phyloP scores from a whole-genome alignment of 208 protist genomes.

The Willaertia magna region DNA sequence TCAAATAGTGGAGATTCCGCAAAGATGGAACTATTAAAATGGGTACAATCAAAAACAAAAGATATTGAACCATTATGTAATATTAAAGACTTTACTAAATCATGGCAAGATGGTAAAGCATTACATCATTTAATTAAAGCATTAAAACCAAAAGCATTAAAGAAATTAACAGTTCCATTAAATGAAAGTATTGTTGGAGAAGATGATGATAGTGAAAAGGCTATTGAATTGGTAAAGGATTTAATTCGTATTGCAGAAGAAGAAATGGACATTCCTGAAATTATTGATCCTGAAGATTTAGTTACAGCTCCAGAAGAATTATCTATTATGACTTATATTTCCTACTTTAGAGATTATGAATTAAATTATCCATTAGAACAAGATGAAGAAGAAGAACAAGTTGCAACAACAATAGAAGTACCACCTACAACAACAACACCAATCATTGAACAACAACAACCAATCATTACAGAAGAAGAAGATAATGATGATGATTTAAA shows the following conservation, averaged over 20 bases:
- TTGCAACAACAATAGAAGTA: too few relatives aligned
- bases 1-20: background rate
- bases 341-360: conserved; percentile 11
- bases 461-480: background rate
- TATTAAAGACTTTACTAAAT: background rate
- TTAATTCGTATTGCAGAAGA: background rate
- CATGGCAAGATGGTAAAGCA: conserved; percentile 4
- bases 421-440: background rate
- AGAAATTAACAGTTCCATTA: background rate
- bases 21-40: background rate
- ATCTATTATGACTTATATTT: conserved; percentile 6
- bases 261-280: background rate
- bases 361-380: background rate
- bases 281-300: background rate
- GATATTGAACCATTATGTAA: background rate
- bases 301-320: background rate
- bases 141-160: background rate
- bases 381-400: background rate
- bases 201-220: too few relatives aligned
- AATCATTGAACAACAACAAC: background rate
- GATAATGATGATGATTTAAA: too few relatives aligned
- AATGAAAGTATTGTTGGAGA: too few relatives aligned
- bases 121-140: background rate
- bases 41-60: background rate
- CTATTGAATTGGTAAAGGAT: background rate